Percentiles rank a stretch among this genome's conserved stretches.
Conservation (phyloP, 73 alveolate genomes). For the Tetrahymena borealis region DNA sequence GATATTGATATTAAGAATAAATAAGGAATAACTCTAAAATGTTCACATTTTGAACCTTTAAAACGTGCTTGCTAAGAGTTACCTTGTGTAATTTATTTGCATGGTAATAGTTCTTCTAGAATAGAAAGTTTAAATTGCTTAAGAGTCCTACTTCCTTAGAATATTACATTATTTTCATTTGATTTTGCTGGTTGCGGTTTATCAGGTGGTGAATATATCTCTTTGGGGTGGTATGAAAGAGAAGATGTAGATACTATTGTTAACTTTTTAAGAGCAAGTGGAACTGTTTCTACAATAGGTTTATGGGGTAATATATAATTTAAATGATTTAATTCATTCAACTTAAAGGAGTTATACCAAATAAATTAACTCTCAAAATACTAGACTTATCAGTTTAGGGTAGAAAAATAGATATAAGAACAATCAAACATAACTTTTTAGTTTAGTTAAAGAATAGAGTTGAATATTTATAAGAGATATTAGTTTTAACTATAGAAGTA, state of each 20-base stretch:
- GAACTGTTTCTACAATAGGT: conserved; percentile 85
- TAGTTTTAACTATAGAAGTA: no score
- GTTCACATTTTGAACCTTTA: conserved; percentile 85
- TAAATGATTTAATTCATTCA: neutral
- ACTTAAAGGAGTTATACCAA: no score
- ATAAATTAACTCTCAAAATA: no score
- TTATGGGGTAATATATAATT: conserved; percentile 46
- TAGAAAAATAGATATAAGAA: no score
- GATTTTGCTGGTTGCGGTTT: conserved; percentile 96
- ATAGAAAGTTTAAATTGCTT: conserved; percentile 69
- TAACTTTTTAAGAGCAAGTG: conserved; percentile 72
- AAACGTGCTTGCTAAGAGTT: conserved; percentile 53
- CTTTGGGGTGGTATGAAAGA: conserved; percentile 93
- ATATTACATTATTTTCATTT: conserved; percentile 77
- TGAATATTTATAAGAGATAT: no score
- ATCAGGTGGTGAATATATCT: conserved; percentile 88
- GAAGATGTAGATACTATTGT: conserved; percentile 90
- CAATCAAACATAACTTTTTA: no score
- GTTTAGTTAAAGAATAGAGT: no score
- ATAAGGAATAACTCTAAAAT: conserved; percentile 54
- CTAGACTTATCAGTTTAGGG: no score
- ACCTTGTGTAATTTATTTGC: conserved; percentile 93
- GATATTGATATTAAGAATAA: conserved; percentile 59
- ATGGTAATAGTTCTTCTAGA: conserved; percentile 94
- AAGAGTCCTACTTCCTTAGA: conserved; percentile 62